Conservation (phyloP, 2,329 filamentous ascomycete species). For the Nakataea oryzae region DNA sequence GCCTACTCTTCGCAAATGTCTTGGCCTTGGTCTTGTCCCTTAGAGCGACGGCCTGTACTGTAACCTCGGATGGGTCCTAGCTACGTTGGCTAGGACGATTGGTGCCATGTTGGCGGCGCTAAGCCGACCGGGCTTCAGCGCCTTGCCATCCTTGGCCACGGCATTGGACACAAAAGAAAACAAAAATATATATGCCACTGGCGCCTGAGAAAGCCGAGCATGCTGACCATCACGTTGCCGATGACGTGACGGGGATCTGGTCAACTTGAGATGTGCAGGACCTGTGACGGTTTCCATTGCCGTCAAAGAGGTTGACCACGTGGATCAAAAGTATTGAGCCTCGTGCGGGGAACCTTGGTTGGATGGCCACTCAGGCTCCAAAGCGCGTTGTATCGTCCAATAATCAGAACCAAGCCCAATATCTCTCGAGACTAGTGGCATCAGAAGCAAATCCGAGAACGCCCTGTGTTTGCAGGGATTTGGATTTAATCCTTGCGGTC, state of each 20-base stretch:
- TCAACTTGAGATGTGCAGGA: background rate
- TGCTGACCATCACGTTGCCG: background rate
- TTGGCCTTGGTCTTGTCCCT: slow-evolving; percentile 34
- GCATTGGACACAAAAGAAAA: slow-evolving; percentile 3
- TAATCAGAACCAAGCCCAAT: no score
- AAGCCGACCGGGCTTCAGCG: slow-evolving; percentile 28
- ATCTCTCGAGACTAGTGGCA: background rate
- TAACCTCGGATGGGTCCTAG: slow-evolving; percentile 42
- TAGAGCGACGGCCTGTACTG: slow-evolving; percentile 41
- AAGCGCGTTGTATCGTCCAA: no score
- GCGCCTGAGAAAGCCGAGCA: slow-evolving; percentile 2
- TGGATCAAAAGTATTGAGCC: background rate
- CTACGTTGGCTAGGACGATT: slow-evolving; percentile 32
- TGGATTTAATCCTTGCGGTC: background rate
- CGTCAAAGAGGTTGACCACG: background rate
- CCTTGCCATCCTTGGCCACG: slow-evolving; percentile 9
- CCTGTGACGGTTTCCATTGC: background rate
- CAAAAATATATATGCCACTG: slow-evolving; percentile 7
- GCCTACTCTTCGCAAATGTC: slow-evolving; percentile 37
- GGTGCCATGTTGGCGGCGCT: slow-evolving; percentile 29
- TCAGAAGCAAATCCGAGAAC: no score
- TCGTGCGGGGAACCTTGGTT: background rate
- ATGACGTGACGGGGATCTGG: background rate
- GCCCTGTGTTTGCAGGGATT: background rate
- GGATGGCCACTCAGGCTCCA: no score